Evolutionary conservation across 306 rosid genomes (phyloP).

Genomic region (Prunus dulcis): DNA sequence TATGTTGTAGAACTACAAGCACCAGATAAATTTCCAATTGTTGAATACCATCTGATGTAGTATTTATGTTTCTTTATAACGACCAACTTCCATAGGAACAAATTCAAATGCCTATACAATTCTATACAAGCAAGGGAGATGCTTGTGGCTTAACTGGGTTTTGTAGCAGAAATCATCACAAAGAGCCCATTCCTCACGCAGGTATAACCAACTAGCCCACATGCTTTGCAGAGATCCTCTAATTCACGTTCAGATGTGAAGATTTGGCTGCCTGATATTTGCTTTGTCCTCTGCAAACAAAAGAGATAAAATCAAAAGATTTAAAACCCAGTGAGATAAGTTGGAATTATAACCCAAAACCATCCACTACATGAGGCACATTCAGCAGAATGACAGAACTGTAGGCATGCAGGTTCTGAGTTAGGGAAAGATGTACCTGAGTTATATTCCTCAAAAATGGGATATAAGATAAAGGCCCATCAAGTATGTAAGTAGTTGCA

Average conservation of each 20-base stretch:
- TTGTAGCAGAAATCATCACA: constrained; percentile 80
- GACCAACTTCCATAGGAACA: too few species aligned
- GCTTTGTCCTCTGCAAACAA: constrained; percentile 39
- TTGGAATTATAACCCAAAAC: not conserved
- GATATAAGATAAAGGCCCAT: constrained; percentile 57
- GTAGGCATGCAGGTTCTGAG: constrained; percentile 3
- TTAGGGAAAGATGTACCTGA: constrained; percentile 44
- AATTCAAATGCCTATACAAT: not conserved
- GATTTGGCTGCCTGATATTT: constrained; percentile 48
- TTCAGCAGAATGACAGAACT: not conserved
- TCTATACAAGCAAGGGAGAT: not conserved
- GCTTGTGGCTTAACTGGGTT: constrained; percentile 38
- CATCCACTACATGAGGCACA: not conserved
- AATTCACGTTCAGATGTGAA: constrained; percentile 68
- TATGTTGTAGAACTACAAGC: too few species aligned
- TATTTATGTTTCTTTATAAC: too few species aligned
- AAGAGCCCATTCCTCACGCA: constrained; percentile 63
- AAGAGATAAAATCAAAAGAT: not conserved
- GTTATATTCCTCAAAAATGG: constrained; percentile 54
- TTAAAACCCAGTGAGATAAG: not conserved
- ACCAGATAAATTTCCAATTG: too few species aligned
- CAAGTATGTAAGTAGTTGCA: constrained; percentile 72
- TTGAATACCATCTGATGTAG: too few species aligned
- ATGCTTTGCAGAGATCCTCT: constrained; percentile 72
- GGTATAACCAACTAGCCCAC: constrained; percentile 64